Evolutionary conservation across 1,139 yeast species (phyloP), one percentile per base, ranked within the genome.

Genomic region (Nakaseomyces nivariensis): DNA sequence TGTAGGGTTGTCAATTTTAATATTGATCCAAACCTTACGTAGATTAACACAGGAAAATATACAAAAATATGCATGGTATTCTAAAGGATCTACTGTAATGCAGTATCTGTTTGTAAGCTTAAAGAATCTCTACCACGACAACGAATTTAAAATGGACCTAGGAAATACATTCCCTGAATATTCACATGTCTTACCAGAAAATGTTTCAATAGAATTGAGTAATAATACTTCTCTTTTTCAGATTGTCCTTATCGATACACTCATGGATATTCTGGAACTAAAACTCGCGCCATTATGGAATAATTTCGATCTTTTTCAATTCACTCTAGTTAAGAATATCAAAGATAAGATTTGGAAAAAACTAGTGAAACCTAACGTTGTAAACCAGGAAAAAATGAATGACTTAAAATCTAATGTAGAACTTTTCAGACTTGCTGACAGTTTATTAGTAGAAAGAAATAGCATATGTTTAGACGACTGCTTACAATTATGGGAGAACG

Each of bases 31-130:
- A 38, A 60, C 65, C 3, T 53, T 53, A 36, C 54, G 58, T 40
- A 55, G 65, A 32, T 49, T 61, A 29, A 52, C 59, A 9, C 61
- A 58, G 38, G 47, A 51, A 10, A 45, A 52, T 40, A 52, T 55
- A 10, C 49, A 48, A 11, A 53, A 55, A 31, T 58, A 50, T 47
- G 46, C 52, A 5, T 61, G 66, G 66, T 60, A 60, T 45, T 55
- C 62, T 7, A 51, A 52, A 41, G 64, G 64, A 22, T 61, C 64
- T 4, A 61, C 64, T 2, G 62, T 60, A 3, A 61, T 60, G 64
- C 64, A 61, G 49, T 61, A 61, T 48, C 49, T 61, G 9, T 61
- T 59, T 45, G 55, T 61, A 5, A 49, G 60, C 7, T 49, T 61
- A 22, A 57, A 58, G 41, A 62, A 59, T 46, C 42, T 61, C 3